Base-by-base conservation (phyloP, 352 stramenopile genomes). In the Phytophthora colocasiae region DNA sequence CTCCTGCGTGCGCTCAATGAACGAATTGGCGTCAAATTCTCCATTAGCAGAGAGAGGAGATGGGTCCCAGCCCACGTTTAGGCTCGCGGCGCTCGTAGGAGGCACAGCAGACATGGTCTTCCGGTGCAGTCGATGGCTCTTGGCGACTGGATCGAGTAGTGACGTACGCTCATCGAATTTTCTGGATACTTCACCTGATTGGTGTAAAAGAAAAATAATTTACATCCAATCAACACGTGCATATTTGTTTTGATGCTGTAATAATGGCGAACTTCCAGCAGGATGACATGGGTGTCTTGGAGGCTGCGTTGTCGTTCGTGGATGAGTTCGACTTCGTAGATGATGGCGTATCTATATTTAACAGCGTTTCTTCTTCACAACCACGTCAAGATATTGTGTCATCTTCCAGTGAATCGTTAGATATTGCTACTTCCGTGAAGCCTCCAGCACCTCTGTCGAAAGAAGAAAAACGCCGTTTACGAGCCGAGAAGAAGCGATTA, bases 1-100 rank as follows among this genome's bases (percentile, higher is more conserved):
- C 45, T 86, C 76, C 63, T 77, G 69, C 41, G 83, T 84, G 41
- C 77, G 83, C 27, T 92, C 77, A 34, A 91, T 90, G n/a, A 85
- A 52, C 26, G 69, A 60, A 58, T 73, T 88, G 50, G 73, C 52
- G 58, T 85, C 83, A 0, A 71, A 69, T 4, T 45, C 63, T 10
- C 38, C 53, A 29, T 43, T 48, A 3, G 29, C 19, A 11, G 56
- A 58, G 1, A 90, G 66, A 31, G 59, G 48, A 38, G 74, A 77
- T 9, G 80, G 72, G 29, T 90, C 80, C 79, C 72, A 85, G 38
- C 78, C 80, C 27, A 89, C 69, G 62, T 75, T 83, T 15, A 78
- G 47, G 27, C 53, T 73, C 31, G 58, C 51, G 44, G 62, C 71
- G 56, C n/a, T 72, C 14, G 60, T 71, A 2, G 45, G 50, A 41